Conservation (phyloP, 192 early-diverging fungal species). For the Geranomyces variabilis region DNA sequence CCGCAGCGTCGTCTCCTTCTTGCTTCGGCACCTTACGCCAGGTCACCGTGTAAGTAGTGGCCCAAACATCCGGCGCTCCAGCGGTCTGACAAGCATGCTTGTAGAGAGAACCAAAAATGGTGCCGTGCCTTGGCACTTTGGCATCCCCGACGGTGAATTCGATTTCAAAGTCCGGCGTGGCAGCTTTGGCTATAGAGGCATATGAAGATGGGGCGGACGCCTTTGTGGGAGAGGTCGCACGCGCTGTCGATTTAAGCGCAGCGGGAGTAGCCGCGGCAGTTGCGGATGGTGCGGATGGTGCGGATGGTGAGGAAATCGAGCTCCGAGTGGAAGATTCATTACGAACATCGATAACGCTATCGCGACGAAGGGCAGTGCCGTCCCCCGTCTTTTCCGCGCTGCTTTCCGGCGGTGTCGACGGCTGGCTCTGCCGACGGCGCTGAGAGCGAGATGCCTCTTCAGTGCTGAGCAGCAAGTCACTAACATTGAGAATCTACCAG, state of each 20-base stretch:
- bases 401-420: neutral
- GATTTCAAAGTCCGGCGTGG: conserved; percentile 53
- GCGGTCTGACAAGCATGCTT: conserved; percentile 46
- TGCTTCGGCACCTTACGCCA: conserved; percentile 44
- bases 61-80: conserved; percentile 55
- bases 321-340: neutral
- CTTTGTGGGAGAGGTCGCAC: neutral
- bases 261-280: conserved; percentile 21
- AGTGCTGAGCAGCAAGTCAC: conserved; percentile 39
- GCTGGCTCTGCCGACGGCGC: neutral
- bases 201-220: conserved; percentile 7
- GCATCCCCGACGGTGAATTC: conserved; percentile 57
- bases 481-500: conserved; percentile 41
- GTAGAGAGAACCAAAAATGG: conserved; percentile 73
- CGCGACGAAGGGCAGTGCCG: conserved; percentile 17
- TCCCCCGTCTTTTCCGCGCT: neutral
- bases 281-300: neutral
- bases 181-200: conserved; percentile 3
- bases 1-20: neutral
- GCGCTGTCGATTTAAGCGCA: conserved; percentile 10
- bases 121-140: conserved; percentile 45
- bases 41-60: conserved; percentile 57
- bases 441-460: conserved; percentile 38
- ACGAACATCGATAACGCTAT: conserved; percentile 40
- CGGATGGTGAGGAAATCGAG: neutral